phyloP scores from a whole-genome alignment of 1,284 basidiomycete genomes.

The Vanrija pseudolonga region DNA sequence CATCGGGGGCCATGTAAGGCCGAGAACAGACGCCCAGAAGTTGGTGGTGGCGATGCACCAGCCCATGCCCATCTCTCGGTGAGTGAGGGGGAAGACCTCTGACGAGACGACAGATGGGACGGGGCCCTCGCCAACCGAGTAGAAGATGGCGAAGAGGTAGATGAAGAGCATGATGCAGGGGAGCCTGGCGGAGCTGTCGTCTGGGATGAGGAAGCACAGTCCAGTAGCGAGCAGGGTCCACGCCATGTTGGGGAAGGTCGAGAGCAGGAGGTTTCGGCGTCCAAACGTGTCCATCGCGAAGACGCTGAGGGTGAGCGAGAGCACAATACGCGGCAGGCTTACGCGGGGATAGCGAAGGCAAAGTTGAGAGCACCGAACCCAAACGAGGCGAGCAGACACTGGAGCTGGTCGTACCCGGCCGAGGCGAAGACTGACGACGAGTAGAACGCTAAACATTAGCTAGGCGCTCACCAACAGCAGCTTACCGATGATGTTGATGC shows the following conservation, averaged over 20 bases:
- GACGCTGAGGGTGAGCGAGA: conserved; percentile 29
- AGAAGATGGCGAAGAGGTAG: conserved; percentile 50
- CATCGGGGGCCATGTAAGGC: conserved; percentile 59
- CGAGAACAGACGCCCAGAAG: conserved; percentile 32
- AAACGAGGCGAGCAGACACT: conserved; percentile 59
- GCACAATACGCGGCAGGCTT: too few species aligned
- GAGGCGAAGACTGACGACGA: conserved; percentile 64
- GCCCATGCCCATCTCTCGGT: conserved; percentile 54
- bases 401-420: conserved; percentile 47
- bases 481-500: conserved; percentile 8
- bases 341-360: conserved; percentile 53
- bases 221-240: conserved; percentile 40
- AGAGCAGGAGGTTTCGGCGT: conserved; percentile 62
- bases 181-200: conserved; percentile 32
- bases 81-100: conserved; percentile 54
- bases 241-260: conserved; percentile 55
- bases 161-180: conserved; percentile 60
- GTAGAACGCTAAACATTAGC: conserved; percentile 49
- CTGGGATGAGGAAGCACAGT: conserved; percentile 51
- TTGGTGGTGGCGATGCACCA: conserved; percentile 51
- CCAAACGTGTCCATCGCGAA: conserved; percentile 62
- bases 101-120: conserved; percentile 60
- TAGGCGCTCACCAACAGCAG: too few species aligned
- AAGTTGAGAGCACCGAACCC: conserved; percentile 55
- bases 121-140: conserved; percentile 63